phyloP scores from a whole-genome alignment of 1,284 basidiomycete species.

The Vanrija sp. region DNA sequence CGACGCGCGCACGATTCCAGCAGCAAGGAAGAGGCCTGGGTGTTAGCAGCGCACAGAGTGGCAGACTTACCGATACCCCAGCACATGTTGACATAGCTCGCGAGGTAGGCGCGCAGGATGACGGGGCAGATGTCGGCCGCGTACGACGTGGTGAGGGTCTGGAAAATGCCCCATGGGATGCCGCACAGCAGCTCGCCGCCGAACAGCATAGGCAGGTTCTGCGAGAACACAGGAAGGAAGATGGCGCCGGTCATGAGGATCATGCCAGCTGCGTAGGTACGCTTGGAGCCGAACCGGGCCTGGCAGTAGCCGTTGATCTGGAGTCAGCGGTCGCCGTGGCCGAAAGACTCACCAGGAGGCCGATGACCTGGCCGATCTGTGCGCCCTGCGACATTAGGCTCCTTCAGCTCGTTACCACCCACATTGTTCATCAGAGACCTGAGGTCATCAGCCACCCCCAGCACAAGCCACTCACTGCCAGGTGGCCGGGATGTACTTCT shows the following conservation, averaged over 20 bases:
- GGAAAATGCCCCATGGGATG: slow-evolving; percentile 49
- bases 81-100: slow-evolving; percentile 45
- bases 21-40: slow-evolving; percentile 39
- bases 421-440: slow-evolving; percentile 14
- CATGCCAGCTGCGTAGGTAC: slow-evolving; percentile 37
- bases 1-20: slow-evolving; percentile 45
- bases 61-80: slow-evolving; percentile 44
- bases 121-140: slow-evolving; percentile 53
- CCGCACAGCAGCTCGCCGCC: slow-evolving; percentile 22
- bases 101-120: slow-evolving; percentile 7
- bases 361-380: slow-evolving; percentile 28
- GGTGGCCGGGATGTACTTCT: slow-evolving; percentile 17
- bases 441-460: slow-evolving; percentile 29
- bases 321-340: background rate
- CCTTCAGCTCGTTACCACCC: background rate
- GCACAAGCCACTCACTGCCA: slow-evolving; percentile 34
- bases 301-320: slow-evolving; percentile 30
- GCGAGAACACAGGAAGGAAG: slow-evolving; percentile 48
- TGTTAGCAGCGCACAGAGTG: slow-evolving; percentile 15
- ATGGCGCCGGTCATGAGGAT: slow-evolving; percentile 36
- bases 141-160: slow-evolving; percentile 52
- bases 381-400: slow-evolving; percentile 18
- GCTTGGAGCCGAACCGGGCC: slow-evolving; percentile 39
- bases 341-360: slow-evolving; percentile 1
- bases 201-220: slow-evolving; percentile 42